Evolutionary conservation across 192 early-diverging fungal species (phyloP), one percentile per base, ranked within the genome.

Genomic region (Rhizophagus sp.): DNA sequence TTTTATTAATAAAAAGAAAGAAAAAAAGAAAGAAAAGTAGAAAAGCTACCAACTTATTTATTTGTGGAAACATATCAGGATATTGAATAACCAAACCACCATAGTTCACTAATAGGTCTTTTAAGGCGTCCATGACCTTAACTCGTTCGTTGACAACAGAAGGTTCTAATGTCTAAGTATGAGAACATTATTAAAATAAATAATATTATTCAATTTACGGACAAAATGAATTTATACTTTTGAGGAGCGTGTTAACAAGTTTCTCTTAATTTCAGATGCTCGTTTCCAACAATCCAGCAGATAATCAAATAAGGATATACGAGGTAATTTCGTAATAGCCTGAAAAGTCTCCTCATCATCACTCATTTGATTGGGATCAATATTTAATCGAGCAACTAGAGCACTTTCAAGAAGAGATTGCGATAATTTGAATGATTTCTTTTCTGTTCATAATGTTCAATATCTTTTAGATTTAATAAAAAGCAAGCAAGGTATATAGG

Each of bases 11-110:
- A 57, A 30, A 30, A 30, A 30, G 30, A 30, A 30, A 1, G 4
- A 22, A 4, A 57, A 5, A 57, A 33, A 73, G n/a, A 17, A 10
- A 17, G 36, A 44, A 9, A 13, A 62, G 82, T 44, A 49, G 83
- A 80, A 36, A 44, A 75, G 49, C 64, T 67, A 76, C 87, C 9
- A 78, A 93, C 88, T 73, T 87, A 1, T 89, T 80, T 11, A 85
- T 68, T 78, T 95, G 95, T 30, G 96, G 90, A 78, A 97, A 97
- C 91, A 94, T 95, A 30, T 95, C 96, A n/a, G 94, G 93, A 76
- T 95, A 89, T 67, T 94, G 95, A 47, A 98, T 78, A 61, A 94
- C 86, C 39, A 97, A 85, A 7, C 94, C 94, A 68, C 89, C 88
- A 82, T 98, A 99, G 68, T 93, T 96, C 2, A 97, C 87, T 24